Percentiles rank a stretch among this genome's conserved stretches.
Evolutionary conservation across 768 basidiomycete species (phyloP).

Genomic region (Tubosaeta sp.): DNA sequence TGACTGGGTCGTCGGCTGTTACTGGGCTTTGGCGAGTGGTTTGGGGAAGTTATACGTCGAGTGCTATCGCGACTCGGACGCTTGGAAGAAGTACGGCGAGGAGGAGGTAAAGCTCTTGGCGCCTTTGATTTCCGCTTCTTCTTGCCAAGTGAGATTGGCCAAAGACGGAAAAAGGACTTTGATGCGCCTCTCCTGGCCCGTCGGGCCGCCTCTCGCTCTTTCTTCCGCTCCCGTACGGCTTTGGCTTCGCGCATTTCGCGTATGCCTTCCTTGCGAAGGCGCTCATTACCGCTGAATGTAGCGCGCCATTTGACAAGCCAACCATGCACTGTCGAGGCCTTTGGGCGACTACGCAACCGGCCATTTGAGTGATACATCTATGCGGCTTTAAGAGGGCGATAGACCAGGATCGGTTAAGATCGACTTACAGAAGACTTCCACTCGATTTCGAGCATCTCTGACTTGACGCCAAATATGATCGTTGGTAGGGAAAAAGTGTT

Average conservation of each 20-base stretch:
- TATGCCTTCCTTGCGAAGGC: constrained; percentile 61
- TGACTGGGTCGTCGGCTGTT: constrained; percentile 20
- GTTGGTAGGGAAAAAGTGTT: constrained; percentile 8
- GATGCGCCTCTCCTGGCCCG: constrained; percentile 13
- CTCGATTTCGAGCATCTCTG: constrained; percentile 28
- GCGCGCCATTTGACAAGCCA: constrained; percentile 80
- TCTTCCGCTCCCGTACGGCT: constrained; percentile 29
- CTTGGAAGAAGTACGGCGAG: constrained; percentile 10
- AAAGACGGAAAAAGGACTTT: constrained; percentile 18
- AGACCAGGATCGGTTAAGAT: neutral
- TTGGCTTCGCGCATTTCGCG: constrained; percentile 63
- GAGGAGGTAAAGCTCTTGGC: constrained; percentile 3
- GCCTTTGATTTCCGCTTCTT: constrained; percentile 9
- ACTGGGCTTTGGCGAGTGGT: constrained; percentile 13
- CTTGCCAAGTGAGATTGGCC: constrained; percentile 26
- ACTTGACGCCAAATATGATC: constrained; percentile 1
- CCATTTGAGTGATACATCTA: constrained; percentile 36
- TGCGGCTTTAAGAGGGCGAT: neutral
- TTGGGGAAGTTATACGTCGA: constrained; percentile 10
- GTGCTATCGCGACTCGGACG: constrained; percentile 6
- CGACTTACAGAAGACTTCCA: constrained; percentile 32
- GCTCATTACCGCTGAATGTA: constrained; percentile 61
- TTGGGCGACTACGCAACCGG: constrained; percentile 45
- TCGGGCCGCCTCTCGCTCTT: constrained; percentile 19
- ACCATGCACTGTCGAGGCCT: constrained; percentile 60